Base-by-base conservation (phyloP, 192 early-diverging fungal species). In the Jimgerdemannia lactiflua region DNA sequence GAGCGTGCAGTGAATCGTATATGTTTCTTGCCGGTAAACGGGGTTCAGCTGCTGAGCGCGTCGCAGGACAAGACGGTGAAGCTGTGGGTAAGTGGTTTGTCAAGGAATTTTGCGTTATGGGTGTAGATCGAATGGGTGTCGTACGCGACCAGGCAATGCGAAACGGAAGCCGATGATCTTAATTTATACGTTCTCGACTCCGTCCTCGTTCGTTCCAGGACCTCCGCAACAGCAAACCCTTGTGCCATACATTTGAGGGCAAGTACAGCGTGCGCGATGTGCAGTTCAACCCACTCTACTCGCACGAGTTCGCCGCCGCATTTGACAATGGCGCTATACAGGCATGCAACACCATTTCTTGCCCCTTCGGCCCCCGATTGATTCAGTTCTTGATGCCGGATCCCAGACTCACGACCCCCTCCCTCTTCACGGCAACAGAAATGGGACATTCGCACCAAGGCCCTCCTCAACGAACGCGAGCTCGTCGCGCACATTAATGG, bases 311-410 rank as follows among this genome's bases (percentile, higher is more conserved):
- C 76, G 91, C 86, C 18, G 92, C 94, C 40, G 94, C 89, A 0
- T 94, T 94, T 77, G 94, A 96, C 42, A 95, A 90, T 71, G 94
- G 94, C 19, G 88, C 80, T 10, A 84, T 93, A 41, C 92, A 92
- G 84, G 92, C 91, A 85, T 42, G 39, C 11, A 41, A 39, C 44
- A 29, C 29, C 29, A 1, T 29, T 29, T 29, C 29, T 29, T 29
- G 29, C 29, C n/a, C n/a, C n/a, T n/a, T n/a, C n/a, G n/a, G n/a
- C n/a, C n/a, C n/a, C n/a, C 7, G 18, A 3, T 29, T 43, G 4
- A 8, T 17, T 4, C n/a, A 11, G 0, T 74, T 74, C 10, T 18
- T 41, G 8, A 3, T 64, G 4, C 49, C 64, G 6, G 3, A 7
- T 10, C 59, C 10, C 3, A 3, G 20, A 8, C 19, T 11, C 41